These are phyloP conservation scores for Zhuliangozyma parablackwelliae DNA, from an alignment of 1,139 yeast species.

Conservation along the genomic window DNA sequence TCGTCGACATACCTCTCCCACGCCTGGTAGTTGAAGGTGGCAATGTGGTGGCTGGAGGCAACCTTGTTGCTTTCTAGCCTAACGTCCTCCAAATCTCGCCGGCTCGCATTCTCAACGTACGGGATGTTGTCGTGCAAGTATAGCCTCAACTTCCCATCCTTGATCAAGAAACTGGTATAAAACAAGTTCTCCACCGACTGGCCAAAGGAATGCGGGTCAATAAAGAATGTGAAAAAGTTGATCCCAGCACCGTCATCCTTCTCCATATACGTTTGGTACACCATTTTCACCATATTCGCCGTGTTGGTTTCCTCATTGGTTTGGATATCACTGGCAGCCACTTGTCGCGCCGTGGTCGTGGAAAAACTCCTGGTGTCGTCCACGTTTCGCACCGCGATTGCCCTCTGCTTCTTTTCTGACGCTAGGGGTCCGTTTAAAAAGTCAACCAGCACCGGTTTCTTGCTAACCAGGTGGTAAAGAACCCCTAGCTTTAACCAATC, in stretches of 20 bases:
- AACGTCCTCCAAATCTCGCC: slow-evolving; percentile 11
- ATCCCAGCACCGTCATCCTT: slow-evolving; percentile 35
- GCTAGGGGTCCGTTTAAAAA: slow-evolving; percentile 72
- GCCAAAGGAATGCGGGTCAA: slow-evolving; percentile 72
- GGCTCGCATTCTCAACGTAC: slow-evolving; percentile 18
- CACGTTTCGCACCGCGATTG: slow-evolving; percentile 27
- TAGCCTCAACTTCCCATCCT: slow-evolving; percentile 62
- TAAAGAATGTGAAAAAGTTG: slow-evolving; percentile 59
- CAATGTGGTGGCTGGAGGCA: slow-evolving; percentile 45
- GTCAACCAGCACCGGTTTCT: slow-evolving; percentile 48
- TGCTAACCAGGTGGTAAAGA: slow-evolving; percentile 44
- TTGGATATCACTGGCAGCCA: slow-evolving; percentile 48
- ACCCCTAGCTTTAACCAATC: slow-evolving; percentile 64
- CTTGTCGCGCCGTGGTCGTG: slow-evolving; percentile 50
- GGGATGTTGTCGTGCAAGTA: slow-evolving; percentile 43
- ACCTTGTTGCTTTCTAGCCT: slow-evolving; percentile 9
- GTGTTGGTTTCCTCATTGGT: slow-evolving; percentile 52
- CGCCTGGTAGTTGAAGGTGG: slow-evolving; percentile 60
- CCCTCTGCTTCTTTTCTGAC: slow-evolving; percentile 50
- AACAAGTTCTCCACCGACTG: slow-evolving; percentile 83
- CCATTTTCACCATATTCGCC: slow-evolving; percentile 51
- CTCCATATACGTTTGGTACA: slow-evolving; percentile 35
- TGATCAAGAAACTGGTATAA: slow-evolving; percentile 72
- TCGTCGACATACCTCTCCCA: slow-evolving; percentile 55
- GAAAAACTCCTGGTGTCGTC: slow-evolving; percentile 40